Conservation (phyloP, 495 filamentous ascomycete species). For the Cladorrhinum samala region DNA sequence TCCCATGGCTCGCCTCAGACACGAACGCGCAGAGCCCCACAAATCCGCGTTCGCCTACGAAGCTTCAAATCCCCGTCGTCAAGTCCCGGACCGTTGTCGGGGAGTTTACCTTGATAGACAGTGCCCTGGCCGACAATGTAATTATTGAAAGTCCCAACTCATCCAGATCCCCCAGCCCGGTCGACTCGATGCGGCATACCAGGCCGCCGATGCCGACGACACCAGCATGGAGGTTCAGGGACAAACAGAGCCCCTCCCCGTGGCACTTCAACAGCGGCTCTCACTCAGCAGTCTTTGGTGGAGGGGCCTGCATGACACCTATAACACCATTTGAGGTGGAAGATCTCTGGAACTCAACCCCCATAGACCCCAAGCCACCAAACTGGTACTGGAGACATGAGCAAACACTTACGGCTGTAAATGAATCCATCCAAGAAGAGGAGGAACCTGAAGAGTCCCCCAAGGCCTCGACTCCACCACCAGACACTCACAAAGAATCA, state of each 20-base stretch:
- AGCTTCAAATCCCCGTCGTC: slow-evolving; percentile 11
- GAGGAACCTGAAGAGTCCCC: not conserved
- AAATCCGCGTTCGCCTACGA: slow-evolving; percentile 12
- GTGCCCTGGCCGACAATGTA: slow-evolving; percentile 19
- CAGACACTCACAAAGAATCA: not conserved
- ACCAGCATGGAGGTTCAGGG: slow-evolving; percentile 18
- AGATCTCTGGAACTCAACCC: slow-evolving; percentile 9
- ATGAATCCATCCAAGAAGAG: slow-evolving; percentile 9
- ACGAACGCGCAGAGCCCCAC: not conserved
- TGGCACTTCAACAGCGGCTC: slow-evolving; percentile 12
- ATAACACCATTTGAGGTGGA: slow-evolving; percentile 24
- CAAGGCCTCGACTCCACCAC: not conserved
- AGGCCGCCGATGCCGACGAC: slow-evolving; percentile 13
- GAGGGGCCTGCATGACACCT: slow-evolving; percentile 23
- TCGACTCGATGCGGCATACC: not conserved
- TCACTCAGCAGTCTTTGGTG: slow-evolving; percentile 19
- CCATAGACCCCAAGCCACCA: slow-evolving; percentile 14
- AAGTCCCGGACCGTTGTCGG: slow-evolving; percentile 5
- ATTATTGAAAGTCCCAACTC: slow-evolving; percentile 10
- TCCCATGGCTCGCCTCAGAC: slow-evolving; percentile 12
- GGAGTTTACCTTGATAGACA: slow-evolving; percentile 10
- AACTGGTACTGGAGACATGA: slow-evolving; percentile 17
- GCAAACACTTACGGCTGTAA: slow-evolving; percentile 8
- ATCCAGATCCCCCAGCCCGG: not conserved
- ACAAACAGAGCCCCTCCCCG: slow-evolving; percentile 16